Base-by-base conservation (phyloP, 345 rosid genomes). In the Excoecaria cochinchinensis region DNA sequence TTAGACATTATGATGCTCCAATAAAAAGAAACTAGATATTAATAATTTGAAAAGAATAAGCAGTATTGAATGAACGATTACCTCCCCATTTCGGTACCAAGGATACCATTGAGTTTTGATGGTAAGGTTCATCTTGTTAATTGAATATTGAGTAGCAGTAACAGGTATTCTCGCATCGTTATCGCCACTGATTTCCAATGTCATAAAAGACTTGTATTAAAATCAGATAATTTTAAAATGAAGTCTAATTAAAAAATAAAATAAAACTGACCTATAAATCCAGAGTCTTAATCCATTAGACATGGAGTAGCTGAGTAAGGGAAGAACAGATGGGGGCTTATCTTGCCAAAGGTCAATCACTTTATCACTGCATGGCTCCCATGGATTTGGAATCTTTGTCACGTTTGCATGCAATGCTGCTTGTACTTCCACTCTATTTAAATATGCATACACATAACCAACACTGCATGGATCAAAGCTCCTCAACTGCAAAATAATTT, bases 141-240 rank as follows among this genome's bases (percentile, higher is more conserved):
- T 85, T 16, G 97, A 88, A 75, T 86, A 87, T 73, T 85, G 80
- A 58, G 97, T 89, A 5, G 98, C 92, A 9, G 93, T 89, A 5
- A 94, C 87, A 0, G 97, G 97, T 19, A 94, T 82, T 76, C 94
- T 84, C 72, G 93, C 98, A 75, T 94, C 97, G 5, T 12, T 86
- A 71, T 94, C 97, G 16, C 98, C 98, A 63, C 97, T 94, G 86
- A 85, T 80, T 47, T 47, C 15, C 40, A 61, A 1, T 8, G 19
- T 56, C n/a, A 55, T 55, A 16, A 21, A 19, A 4, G 6, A 1
- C 3, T 42, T 42, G 46, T 42, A 42, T 42, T 42, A 42, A 8
- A 8, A 4, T 8, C 8, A 42, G 46, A 42, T 44, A 44, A 44
- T 44, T 4, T n/a, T n/a, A n/a, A n/a, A n/a, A n/a, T n/a, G n/a